Conservation (phyloP, 176 grass and related monocot genomes). For the Oropetium thomaeum region DNA sequence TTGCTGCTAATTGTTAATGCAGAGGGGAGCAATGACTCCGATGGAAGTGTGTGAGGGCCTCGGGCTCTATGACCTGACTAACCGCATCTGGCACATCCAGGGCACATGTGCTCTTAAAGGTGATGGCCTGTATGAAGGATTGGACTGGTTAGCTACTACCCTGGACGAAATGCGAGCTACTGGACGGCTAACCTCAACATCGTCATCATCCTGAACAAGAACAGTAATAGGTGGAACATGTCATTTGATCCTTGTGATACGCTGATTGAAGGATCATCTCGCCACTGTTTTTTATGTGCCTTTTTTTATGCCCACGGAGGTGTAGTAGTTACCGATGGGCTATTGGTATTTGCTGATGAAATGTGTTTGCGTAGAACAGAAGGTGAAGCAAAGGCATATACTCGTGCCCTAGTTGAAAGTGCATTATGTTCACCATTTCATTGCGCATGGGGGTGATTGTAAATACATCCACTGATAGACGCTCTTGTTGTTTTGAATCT, state of each 20-base stretch:
- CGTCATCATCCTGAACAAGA: conserved; percentile 44
- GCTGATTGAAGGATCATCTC: conserved; percentile 19
- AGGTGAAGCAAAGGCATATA: background rate
- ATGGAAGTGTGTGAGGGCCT: conserved; percentile 92
- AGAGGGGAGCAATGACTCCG: conserved; percentile 91
- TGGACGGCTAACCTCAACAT: conserved; percentile 53
- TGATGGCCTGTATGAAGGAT: conserved; percentile 86
- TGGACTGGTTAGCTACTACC: conserved; percentile 86
- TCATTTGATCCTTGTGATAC: conserved; percentile 28
- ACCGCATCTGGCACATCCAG: conserved; percentile 90
- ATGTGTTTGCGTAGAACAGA: background rate
- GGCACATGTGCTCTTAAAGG: conserved; percentile 84
- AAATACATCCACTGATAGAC: conserved; percentile 29
- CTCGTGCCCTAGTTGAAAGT: background rate
- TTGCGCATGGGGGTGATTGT: conserved; percentile 17
- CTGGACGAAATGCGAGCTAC: conserved; percentile 69
- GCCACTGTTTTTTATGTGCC: background rate
- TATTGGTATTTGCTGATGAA: background rate
- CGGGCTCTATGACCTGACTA: conserved; percentile 75
- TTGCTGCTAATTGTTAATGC: conserved; percentile 21
- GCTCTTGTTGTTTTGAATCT: background rate
- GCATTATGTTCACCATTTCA: background rate
- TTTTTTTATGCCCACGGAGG: background rate
- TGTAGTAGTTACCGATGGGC: background rate
- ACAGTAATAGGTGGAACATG: background rate